Evolutionary conservation across 73 alveolate genomes (phyloP).

Genomic region (Paramecium biaurelia): DNA sequence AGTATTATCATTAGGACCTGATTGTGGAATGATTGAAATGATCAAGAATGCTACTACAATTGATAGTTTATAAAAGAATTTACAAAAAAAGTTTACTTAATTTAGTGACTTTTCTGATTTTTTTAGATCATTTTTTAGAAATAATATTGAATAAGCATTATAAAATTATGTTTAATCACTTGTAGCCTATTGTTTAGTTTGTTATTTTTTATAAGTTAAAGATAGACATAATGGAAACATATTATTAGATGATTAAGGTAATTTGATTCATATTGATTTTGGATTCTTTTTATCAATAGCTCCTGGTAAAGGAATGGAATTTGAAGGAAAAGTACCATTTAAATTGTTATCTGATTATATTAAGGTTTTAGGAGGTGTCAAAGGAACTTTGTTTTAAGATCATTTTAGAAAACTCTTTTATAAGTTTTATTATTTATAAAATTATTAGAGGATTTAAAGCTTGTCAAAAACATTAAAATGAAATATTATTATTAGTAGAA

Average conservation of each 20-base stretch:
- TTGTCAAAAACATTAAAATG: constrained; percentile 85
- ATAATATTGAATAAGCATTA: constrained; percentile 56
- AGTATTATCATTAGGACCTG: constrained; percentile 84
- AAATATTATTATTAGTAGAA: constrained; percentile 89
- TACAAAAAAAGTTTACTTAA: constrained; percentile 53
- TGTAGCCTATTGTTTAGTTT: constrained; percentile 85
- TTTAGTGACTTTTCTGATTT: constrained; percentile 69
- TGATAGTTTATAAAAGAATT: constrained; percentile 81
- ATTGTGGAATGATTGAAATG: constrained; percentile 86
- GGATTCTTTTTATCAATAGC: constrained; percentile 93
- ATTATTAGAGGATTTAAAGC: constrained; percentile 78
- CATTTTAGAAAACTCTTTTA: constrained; percentile 59
- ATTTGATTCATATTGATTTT: constrained; percentile 92
- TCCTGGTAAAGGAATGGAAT: constrained; percentile 82
- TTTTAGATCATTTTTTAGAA: constrained; percentile 71
- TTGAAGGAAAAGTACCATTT: constrained; percentile 54
- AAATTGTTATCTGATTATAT: constrained; percentile 62
- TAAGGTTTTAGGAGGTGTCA: constrained; percentile 88
- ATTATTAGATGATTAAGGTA: constrained; percentile 91
- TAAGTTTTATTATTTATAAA: neutral
- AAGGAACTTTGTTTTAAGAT: constrained; percentile 62
- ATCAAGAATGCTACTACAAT: constrained; percentile 82
- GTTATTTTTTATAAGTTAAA: constrained; percentile 87
- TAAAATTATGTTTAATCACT: constrained; percentile 60
- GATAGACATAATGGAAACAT: constrained; percentile 98